Conservation (phyloP, 306 rosid species). For the Medicago ruthenica region DNA sequence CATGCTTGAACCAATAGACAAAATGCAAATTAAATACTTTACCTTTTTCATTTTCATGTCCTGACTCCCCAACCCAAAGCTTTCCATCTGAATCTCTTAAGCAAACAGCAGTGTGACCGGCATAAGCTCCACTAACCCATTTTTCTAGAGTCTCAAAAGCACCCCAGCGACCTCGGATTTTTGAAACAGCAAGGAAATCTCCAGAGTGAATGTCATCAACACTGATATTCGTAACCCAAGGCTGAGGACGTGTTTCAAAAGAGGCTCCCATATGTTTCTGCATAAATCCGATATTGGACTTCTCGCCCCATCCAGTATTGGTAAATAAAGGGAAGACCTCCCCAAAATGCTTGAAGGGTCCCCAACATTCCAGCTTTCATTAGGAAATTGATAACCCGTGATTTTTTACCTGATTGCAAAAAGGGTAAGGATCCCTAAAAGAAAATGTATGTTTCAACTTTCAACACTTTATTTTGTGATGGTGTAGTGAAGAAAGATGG, state of each 20-base stretch:
- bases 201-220: conserved; percentile 89
- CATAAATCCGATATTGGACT: conserved; percentile 73
- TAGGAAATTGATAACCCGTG: conserved; percentile 88
- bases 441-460: conserved; percentile 32
- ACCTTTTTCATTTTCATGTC: conserved; percentile 89
- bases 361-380: conserved; percentile 94
- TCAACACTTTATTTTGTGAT: conserved; percentile 18
- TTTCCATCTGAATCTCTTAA: conserved; percentile 88
- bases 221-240: conserved; percentile 80
- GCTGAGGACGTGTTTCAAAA: conserved; percentile 73
- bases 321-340: conserved; percentile 89
- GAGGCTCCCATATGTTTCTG: conserved; percentile 89
- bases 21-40: conserved; percentile 33
- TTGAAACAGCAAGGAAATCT: conserved; percentile 93
- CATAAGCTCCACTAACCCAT: conserved; percentile 97
- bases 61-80: conserved; percentile 97
- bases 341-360: conserved; percentile 81
- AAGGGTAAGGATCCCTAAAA: conserved; percentile 37
- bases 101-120: conserved; percentile 95
- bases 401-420: conserved; percentile 68
- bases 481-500: conserved; percentile 33
- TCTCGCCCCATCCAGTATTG: conserved; percentile 93
- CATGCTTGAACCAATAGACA: conserved; percentile 14
- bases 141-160: conserved; percentile 93
- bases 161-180: conserved; percentile 98